phyloP scores from a whole-genome alignment of 2,329 filamentous ascomycete species.

The Botrytis paeoniae region DNA sequence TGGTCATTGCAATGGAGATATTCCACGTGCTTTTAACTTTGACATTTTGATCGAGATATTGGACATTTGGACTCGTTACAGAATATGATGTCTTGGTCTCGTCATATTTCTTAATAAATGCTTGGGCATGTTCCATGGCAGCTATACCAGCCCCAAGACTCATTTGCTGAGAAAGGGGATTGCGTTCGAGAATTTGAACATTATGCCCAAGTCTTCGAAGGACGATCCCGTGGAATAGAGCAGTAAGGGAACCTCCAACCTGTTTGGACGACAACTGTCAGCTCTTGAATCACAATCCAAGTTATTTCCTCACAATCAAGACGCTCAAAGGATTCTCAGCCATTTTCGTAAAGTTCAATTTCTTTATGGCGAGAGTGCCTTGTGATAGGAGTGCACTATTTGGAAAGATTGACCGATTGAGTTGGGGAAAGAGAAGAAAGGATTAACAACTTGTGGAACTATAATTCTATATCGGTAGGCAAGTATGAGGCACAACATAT shows the following conservation, averaged over 20 bases:
- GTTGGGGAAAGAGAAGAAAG: not conserved
- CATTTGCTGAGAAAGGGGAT: not conserved
- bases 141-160: slow-evolving; percentile 5
- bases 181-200: not conserved
- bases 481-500: not conserved
- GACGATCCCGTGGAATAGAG: not conserved
- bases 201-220: not conserved
- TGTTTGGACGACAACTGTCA: not conserved
- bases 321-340: not conserved
- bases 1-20: not conserved
- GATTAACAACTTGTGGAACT: not conserved
- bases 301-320: not conserved
- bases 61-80: not conserved
- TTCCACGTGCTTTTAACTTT: slow-evolving; percentile 11
- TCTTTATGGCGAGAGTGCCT: not conserved
- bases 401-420: no score
- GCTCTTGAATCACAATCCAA: not conserved
- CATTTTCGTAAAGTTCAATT: not conserved
- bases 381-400: not conserved
- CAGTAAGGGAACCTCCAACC: not conserved
- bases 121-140: not conserved
- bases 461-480: no score
- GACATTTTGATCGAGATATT: not conserved
- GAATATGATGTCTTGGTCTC: not conserved
- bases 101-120: not conserved